Evolutionary conservation across 495 filamentous ascomycete species (phyloP), one percentile per base, ranked within the genome.

Genomic region (Aspergillus asperescens): DNA sequence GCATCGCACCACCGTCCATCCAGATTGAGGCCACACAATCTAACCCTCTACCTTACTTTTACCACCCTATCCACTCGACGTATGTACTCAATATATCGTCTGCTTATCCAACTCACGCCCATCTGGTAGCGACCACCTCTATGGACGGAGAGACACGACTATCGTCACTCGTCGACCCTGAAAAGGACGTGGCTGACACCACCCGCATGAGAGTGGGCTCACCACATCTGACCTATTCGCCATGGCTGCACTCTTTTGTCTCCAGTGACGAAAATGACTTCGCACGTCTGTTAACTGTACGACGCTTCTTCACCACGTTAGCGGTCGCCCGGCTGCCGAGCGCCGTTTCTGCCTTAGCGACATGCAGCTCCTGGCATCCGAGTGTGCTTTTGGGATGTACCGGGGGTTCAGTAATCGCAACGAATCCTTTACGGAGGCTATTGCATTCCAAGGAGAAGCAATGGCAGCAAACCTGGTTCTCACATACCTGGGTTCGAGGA

Each of bases 381-480:
- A 74, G 67, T 46, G 57, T 80, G 1, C 56, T 86, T 10, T 64
- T 72, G 20, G 85, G 81, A 0, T 73, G 74, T n/a, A 76, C 76
- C 1, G 79, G 79, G 51, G 85, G 85, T 0, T 68, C 72, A 15
- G 79, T 81, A 1, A 46, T 70, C 12, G 75, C 74, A 8, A 72
- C 69, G 3, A 88, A 84, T 57, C 81, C 85, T 0, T 51, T 85
- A 20, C 68, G 77, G 8, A 73, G 77, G 42, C 56, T 76, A 3
- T 57, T 85, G 37, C 75, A 81, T 56, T 56, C 62, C 5, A 86
- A 81, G 60, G 66, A 69, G 34, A 69, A 73, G 29, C 70, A 76
- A 34, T 85, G 71, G 63, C 79, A 82, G 56, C 79, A 82, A 53
- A 71, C 67, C 3, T 84, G 84, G 80, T 88, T 86, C 52, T 62